Conservation (phyloP, 1,139 yeast species). For the Spathaspora sp. region DNA sequence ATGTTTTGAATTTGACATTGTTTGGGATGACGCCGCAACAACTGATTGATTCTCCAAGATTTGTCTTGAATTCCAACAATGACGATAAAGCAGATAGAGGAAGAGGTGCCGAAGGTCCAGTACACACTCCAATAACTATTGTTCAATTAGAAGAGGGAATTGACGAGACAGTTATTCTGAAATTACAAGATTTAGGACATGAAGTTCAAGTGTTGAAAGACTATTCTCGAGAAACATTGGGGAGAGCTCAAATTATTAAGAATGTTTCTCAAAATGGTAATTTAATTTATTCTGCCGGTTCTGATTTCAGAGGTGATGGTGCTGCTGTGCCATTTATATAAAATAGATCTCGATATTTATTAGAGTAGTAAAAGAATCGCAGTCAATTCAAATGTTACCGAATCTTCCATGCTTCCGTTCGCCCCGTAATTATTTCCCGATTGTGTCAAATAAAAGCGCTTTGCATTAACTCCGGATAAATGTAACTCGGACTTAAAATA, state of each 20-base stretch:
- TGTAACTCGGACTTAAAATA: too few relatives aligned
- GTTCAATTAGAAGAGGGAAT: slow-evolving; percentile 72
- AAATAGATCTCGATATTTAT: background rate
- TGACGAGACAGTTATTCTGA: slow-evolving; percentile 36
- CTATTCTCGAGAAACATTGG: slow-evolving; percentile 48
- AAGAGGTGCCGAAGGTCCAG: slow-evolving; percentile 67
- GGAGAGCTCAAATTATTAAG: slow-evolving; percentile 75
- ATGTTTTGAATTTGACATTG: slow-evolving; percentile 60
- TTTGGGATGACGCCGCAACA: slow-evolving; percentile 72
- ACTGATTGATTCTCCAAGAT: slow-evolving; percentile 74
- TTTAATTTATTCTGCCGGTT: slow-evolving; percentile 65
- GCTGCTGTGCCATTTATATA: slow-evolving; percentile 46
- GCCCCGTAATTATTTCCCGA: too few relatives aligned
- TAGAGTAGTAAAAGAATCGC: background rate
- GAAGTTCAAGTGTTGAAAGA: slow-evolving; percentile 48
- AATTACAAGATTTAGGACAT: slow-evolving; percentile 59
- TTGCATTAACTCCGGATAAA: background rate
- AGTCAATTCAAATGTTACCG: too few relatives aligned
- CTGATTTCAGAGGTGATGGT: slow-evolving; percentile 82
- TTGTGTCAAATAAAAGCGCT: background rate
- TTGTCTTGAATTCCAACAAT: slow-evolving; percentile 58
- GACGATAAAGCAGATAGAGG: slow-evolving; percentile 50
- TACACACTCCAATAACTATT: slow-evolving; percentile 54
- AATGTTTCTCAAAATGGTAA: slow-evolving; percentile 39
- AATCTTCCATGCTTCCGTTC: too few relatives aligned